Percentiles rank a stretch among this genome's conserved stretches.
These are phyloP conservation scores for Micractinium conductrix DNA, from an alignment of 139 green algal genomes.

Conservation along the genomic window DNA sequence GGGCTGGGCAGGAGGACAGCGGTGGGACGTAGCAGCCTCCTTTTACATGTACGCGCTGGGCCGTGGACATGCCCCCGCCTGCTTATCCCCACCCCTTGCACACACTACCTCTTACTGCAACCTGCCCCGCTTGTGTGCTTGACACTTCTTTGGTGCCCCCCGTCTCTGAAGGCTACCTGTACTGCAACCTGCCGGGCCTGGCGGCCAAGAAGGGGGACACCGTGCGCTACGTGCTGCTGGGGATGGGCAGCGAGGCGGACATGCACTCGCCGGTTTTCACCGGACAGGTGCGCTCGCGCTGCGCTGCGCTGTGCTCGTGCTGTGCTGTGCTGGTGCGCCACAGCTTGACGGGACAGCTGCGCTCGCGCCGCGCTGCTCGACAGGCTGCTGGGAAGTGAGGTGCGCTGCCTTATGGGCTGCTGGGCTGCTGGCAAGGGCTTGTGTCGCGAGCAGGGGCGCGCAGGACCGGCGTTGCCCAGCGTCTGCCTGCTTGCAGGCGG, in stretches of 20 bases:
- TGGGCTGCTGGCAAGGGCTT: background rate
- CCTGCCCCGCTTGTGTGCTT: too few species aligned
- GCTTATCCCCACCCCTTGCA: too few species aligned
- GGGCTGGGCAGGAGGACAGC: too few species aligned
- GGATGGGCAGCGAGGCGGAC: constrained; percentile 59
- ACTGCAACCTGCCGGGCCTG: constrained; percentile 60
- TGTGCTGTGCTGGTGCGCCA: background rate
- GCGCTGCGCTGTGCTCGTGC: background rate
- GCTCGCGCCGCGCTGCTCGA: background rate
- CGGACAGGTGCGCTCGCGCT: constrained; percentile 26
- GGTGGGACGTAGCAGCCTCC: too few species aligned
- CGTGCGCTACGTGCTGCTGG: constrained; percentile 51
- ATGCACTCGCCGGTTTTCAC: constrained; percentile 59
- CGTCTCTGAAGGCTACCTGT: constrained; percentile 61
- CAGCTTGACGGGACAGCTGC: background rate
- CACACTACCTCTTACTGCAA: too few species aligned
- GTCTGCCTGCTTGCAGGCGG: background rate
- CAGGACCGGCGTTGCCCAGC: too few species aligned
- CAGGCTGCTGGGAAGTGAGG: too few species aligned
- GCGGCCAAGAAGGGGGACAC: constrained; percentile 5
- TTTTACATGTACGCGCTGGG: too few species aligned
- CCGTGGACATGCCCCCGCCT: too few species aligned
- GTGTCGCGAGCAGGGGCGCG: too few species aligned
- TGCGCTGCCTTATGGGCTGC: too few species aligned
- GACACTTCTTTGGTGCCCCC: too few species aligned